A percentile compares a stretch with the other conserved stretches of the same genome.
These are phyloP conservation scores for Sistotremastrum suecicum DNA, from an alignment of 768 basidiomycete genomes.

Conservation along the genomic window DNA sequence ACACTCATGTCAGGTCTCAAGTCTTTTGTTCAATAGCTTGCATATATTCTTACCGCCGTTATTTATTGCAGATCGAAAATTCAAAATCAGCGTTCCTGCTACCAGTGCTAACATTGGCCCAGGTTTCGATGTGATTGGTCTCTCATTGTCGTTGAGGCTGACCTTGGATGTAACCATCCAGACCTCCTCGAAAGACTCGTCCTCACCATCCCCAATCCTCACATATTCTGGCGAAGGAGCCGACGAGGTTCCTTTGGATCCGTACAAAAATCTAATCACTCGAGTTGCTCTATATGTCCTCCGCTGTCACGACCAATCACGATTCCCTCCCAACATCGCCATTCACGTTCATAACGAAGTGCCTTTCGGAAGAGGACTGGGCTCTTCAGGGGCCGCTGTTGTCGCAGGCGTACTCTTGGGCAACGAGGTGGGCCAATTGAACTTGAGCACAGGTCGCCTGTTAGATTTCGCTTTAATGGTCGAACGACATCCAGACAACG, in stretches of 20 bases:
- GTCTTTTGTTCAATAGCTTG: too few species aligned
- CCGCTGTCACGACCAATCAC: slow-evolving; percentile 65
- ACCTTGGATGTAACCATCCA: slow-evolving; percentile 50
- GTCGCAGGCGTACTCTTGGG: slow-evolving; percentile 92
- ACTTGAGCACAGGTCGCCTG: slow-evolving; percentile 54
- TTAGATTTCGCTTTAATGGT: slow-evolving; percentile 98
- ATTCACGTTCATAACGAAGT: slow-evolving; percentile 86
- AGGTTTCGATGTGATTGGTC: slow-evolving; percentile 98
- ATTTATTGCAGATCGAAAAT: slow-evolving; percentile 3
- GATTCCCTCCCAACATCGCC: slow-evolving; percentile 62
- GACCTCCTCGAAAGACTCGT: slow-evolving; percentile 13
- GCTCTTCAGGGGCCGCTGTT: slow-evolving; percentile 98
- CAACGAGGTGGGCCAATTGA: slow-evolving; percentile 62
- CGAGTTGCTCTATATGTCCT: slow-evolving; percentile 96
- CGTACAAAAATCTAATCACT: slow-evolving; percentile 94
- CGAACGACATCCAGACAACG: slow-evolving; percentile 97
- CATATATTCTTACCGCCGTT: too few species aligned
- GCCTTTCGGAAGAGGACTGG: slow-evolving; percentile 93
- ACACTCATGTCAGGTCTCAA: too few species aligned
- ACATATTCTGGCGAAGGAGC: slow-evolving; percentile 83
- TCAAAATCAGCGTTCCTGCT: slow-evolving; percentile 82
- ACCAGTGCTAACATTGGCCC: slow-evolving; percentile 98
- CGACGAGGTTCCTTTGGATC: slow-evolving; percentile 78
- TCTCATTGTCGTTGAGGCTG: slow-evolving; percentile 81
- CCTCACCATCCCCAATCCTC: slow-evolving; percentile 44